Evolutionary conservation across 352 stramenopile genomes (phyloP), one percentile per base, ranked within the genome.

Genomic region (Globisporangium uncinulatum): DNA sequence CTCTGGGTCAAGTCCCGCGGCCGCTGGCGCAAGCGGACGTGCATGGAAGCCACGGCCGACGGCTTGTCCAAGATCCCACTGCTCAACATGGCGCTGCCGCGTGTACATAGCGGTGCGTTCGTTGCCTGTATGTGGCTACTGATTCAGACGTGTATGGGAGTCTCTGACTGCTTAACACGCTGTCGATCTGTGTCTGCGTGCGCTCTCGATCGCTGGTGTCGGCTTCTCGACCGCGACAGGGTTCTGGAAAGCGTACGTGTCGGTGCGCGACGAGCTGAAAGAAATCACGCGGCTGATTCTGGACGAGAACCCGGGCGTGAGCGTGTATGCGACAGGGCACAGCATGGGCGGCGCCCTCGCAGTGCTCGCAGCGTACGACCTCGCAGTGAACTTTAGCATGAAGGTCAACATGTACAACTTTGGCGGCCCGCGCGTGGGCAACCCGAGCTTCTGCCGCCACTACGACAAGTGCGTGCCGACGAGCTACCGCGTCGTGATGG

Each of bases 341-440:
- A 96, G 81, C 50, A 86, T 98, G 63, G 94, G 94, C 20, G 94
- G 88, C 11, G 87, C 89, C 5, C 69, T 98, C 24, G 89, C 94
- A 0, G 85, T 96, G 14, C 66, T 98, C 17, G 86, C 81, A 31
- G 86, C 84, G 4, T 94, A 94, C 59, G 86, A 96, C 57, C 68
- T 93, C 17, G 82, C 83, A 3, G 78, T 89, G 51, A 90, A 91
- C 64, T 90, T 92, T 60, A 90, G 65, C 62, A 90, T 92, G 70
- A 76, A 83, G 62, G 76, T 96, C 52, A 81, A 71, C 61, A 94
- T 96, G 86, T 95, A 94, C 65, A 96, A 92, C 65, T 96, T 96
- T 54, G 87, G 87, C 20, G 81, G 79, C 0, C 87, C 87, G 24
- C 81, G 87, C 8, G 83, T 96, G 9, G 88, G 88, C 7, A 96